These are phyloP conservation scores for Gynandropsis gynandra DNA, from an alignment of 345 rosid genomes.

Conservation along the genomic window DNA sequence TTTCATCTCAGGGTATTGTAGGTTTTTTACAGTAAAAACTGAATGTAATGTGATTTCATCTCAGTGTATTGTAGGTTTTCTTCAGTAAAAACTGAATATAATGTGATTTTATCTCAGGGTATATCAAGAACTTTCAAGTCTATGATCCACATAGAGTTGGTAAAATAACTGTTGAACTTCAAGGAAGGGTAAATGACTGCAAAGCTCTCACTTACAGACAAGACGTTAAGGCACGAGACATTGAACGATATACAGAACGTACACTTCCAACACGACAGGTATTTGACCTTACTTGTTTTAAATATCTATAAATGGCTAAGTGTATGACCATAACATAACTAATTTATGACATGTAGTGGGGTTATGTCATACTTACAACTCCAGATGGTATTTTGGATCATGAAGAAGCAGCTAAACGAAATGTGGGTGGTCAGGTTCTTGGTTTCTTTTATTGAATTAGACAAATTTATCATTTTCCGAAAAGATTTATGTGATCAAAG, in stretches of 20 bases:
- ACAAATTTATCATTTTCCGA: neutral
- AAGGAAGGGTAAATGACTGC: conserved; percentile 83
- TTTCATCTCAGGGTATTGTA: too few relatives aligned
- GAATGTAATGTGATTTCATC: too few relatives aligned
- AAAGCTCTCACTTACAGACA: conserved; percentile 79
- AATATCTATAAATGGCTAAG: neutral
- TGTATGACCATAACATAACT: neutral
- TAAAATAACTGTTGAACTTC: conserved; percentile 70
- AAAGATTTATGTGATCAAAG: neutral
- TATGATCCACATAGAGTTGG: conserved; percentile 86
- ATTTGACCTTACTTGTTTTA: too few relatives aligned
- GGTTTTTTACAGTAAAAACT: too few relatives aligned
- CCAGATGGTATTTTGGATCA: conserved; percentile 95
- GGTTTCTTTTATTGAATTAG: conserved; percentile 75
- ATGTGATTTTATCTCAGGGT: conserved; percentile 44
- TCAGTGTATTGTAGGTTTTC: too few relatives aligned
- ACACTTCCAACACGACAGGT: conserved; percentile 91
- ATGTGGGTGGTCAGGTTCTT: conserved; percentile 88
- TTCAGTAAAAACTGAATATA: too few relatives aligned
- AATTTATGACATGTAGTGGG: conserved; percentile 52
- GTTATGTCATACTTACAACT: conserved; percentile 82
- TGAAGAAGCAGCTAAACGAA: conserved; percentile 69
- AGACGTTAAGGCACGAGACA: conserved; percentile 73
- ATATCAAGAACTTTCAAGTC: conserved; percentile 61
- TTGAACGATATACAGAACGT: conserved; percentile 49